These are phyloP conservation scores for Actinomortierella wolfii DNA, from an alignment of 371 early-diverging fungal genomes.

Conservation along the genomic window DNA sequence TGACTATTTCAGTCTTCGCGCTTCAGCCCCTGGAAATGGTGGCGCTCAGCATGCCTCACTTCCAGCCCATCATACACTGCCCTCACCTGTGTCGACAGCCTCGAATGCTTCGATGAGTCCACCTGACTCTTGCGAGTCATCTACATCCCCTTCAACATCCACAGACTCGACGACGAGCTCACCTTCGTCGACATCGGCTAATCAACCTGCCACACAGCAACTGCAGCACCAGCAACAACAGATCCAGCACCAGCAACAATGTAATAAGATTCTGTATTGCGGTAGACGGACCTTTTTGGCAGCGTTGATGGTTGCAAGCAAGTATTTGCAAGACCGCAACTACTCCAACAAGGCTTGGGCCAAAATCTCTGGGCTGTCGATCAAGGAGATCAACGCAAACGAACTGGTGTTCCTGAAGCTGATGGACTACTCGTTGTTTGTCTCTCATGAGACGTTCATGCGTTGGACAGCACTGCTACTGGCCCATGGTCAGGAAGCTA, in stretches of 20 bases:
- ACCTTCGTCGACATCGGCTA: slow-evolving; percentile 18
- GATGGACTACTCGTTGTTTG: slow-evolving; percentile 72
- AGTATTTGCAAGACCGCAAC: slow-evolving; percentile 75
- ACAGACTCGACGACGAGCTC: slow-evolving; percentile 17
- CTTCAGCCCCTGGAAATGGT: slow-evolving; percentile 13
- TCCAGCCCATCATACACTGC: no score
- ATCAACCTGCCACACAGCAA: slow-evolving; percentile 6
- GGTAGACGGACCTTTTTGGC: slow-evolving; percentile 78
- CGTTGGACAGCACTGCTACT: slow-evolving; percentile 66
- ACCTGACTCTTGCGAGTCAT: slow-evolving; percentile 9
- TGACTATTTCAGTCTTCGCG: slow-evolving; percentile 30
- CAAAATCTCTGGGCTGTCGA: slow-evolving; percentile 68
- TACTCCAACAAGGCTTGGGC: slow-evolving; percentile 83
- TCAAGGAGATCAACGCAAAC: slow-evolving; percentile 65
- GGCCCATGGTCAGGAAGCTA: slow-evolving; percentile 50
- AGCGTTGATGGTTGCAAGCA: slow-evolving; percentile 71
- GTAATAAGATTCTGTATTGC: slow-evolving; percentile 55
- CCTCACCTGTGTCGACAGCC: slow-evolving; percentile 11
- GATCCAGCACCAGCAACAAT: no score
- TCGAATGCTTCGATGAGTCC: slow-evolving; percentile 24
- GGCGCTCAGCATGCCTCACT: no score
- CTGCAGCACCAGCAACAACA: background rate
- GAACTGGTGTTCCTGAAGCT: slow-evolving; percentile 70
- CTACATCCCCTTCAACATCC: slow-evolving; percentile 23
- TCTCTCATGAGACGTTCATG: slow-evolving; percentile 64